A percentile compares a stretch with the other conserved stretches of the same genome.
Conservation (phyloP, 129 eudicot genomes). For the Flaveria brownii region DNA sequence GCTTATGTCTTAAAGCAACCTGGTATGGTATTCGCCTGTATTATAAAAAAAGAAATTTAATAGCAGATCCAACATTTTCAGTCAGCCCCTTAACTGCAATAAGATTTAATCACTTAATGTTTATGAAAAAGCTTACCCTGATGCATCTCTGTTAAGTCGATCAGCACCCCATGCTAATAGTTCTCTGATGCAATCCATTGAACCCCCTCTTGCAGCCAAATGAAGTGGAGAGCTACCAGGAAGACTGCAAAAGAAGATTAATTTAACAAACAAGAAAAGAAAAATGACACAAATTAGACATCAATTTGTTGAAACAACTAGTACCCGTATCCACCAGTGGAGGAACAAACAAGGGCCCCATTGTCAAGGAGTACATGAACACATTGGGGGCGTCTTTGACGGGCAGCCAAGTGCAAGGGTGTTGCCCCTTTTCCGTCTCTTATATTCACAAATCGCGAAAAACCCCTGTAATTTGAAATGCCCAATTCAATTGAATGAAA, state of each 20-base stretch:
- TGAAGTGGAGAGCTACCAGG: slow-evolving; percentile 98
- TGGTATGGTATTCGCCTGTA: slow-evolving; percentile 87
- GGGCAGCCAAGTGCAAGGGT: slow-evolving; percentile 94
- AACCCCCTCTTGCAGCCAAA: slow-evolving; percentile 97
- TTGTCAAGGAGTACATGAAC: slow-evolving; percentile 72
- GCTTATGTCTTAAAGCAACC: slow-evolving; percentile 67
- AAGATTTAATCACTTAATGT: background rate
- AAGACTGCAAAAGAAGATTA: slow-evolving; percentile 39
- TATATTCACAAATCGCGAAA: slow-evolving; percentile 83
- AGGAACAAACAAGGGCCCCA: slow-evolving; percentile 97
- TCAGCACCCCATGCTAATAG: slow-evolving; percentile 99
- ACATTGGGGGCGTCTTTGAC: slow-evolving; percentile 78
- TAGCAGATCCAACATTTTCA: background rate
- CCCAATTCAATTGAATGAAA: slow-evolving; percentile 20
- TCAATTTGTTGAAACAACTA: slow-evolving; percentile 1
- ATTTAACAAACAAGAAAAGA: slow-evolving; percentile 1
- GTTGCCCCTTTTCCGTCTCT: slow-evolving; percentile 96
- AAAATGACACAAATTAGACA: background rate
- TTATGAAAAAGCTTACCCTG: slow-evolving; percentile 57
- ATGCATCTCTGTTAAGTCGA: slow-evolving; percentile 80
- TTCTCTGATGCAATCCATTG: slow-evolving; percentile 90
- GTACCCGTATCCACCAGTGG: slow-evolving; percentile 92
- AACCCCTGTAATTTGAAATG: slow-evolving; percentile 63
- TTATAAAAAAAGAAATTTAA: background rate
- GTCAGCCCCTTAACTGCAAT: background rate